Base-by-base conservation (phyloP, 331 rosid genomes). In the Dryas integrifolia region DNA sequence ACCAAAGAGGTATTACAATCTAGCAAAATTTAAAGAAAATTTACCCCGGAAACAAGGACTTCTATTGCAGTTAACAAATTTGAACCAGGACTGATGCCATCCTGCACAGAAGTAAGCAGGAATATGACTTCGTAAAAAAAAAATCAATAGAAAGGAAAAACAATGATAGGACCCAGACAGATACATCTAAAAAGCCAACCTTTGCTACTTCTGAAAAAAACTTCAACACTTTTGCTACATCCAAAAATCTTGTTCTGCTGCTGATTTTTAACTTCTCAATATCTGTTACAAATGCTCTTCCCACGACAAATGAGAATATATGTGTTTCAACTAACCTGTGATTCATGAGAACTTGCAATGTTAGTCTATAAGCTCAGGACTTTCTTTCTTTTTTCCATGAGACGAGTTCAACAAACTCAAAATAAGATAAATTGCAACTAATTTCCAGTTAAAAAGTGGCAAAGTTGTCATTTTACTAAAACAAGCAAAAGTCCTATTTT, bases 271-370 rank as follows among this genome's bases (percentile, higher is more conserved):
- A 82, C 87, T 92, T 92, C 76, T 96, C 98, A 74, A 96, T 82
- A 85, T 96, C 99, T 47, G 98, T 87, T 74, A 96, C 99, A 87
- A 96, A 96, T 60, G 99, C 98, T 87, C 99, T 90, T 87, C 99
- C 99, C 76, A 96, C 97, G 75, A 96, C 99, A 80, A 96, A 96
- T 49, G 98, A 92, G 94, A 92, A 96, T 83, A 92, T 88, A 76
- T 96, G 98, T 80, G 98, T 92, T 88, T 96, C 99, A 74, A 90
- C 98, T 90, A 96, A 85, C 94, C 99, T 96, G 98, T 14, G 67
- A 52, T 45, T 56, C 81, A 82, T 55, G 67, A 82, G 77, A 74
- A 77, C 76, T 63, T 80, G 57, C 12, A 70, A 76, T 79, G 76
- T 86, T 45, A 61, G 82, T 69, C 48, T 46, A 67, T 9, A 79